Base-by-base conservation (phyloP, 306 rosid genomes). In the Gillenia trifoliata region DNA sequence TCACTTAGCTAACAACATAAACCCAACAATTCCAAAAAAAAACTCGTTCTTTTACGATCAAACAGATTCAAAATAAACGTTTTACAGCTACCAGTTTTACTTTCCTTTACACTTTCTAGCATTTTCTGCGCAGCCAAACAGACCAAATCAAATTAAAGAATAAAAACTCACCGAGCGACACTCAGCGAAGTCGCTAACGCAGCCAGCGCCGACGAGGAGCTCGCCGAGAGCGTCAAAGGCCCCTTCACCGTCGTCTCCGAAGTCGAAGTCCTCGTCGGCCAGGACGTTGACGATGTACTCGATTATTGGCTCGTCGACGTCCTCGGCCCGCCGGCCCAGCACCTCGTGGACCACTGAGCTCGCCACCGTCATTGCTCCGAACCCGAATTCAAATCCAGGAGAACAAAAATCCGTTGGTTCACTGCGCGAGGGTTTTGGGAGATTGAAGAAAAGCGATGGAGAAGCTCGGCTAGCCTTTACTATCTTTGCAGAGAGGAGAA, bases 211-310 rank as follows among this genome's bases (percentile, higher is more conserved):
- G 55, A 94, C 96, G 20, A 94, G 92, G 13, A 94, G 92, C 75
- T 94, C 96, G 1, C 97, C 96, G 40, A 94, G 76, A 68, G 97
- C 94, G 11, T 94, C 98, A 73, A 88, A 89, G 55, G 90, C 90
- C 54, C 96, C 98, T 76, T 94, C 91, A 11, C 98, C 99, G 55
- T 94, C 93, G 75, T 78, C 83, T 8, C 99, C 99, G 41, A 94
- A 92, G 49, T 94, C 98, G 80, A 94, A 94, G 78, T 94, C 99
- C 15, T 94, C 99, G 55, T 92, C 99, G 34, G 99, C 99, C 77
- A 94, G 98, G 72, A 94, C 99, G 73, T 94, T 94, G 74, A 94
- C 50, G 61, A 94, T 90, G 82, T 94, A 94, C 78, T 92, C 97
- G 64, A 94, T 79, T 31, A 92, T 90, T 9, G 99, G 99, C 64